phyloP scores from a whole-genome alignment of 495 filamentous ascomycete species.

The Penicillium goetzii region DNA sequence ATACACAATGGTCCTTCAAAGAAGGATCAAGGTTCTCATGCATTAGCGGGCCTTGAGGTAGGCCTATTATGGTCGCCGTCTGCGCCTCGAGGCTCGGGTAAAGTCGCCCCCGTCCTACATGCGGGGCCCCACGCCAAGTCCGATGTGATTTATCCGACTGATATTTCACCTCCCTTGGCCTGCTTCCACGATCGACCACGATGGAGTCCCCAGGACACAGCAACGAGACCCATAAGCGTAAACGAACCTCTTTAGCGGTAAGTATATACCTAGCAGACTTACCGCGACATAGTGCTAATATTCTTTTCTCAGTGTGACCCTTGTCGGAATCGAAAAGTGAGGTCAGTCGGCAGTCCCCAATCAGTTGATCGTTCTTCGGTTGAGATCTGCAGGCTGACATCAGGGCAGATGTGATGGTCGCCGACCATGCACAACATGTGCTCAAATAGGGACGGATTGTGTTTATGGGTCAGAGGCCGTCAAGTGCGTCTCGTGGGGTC shows the following conservation, averaged over 20 bases:
- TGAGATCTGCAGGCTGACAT: conserved; percentile 6
- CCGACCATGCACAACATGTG: conserved; percentile 22
- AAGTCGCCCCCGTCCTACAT: neutral
- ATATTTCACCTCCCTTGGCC: neutral
- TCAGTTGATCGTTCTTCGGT: neutral
- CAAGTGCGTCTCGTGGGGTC: conserved; percentile 14
- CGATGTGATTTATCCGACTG: neutral
- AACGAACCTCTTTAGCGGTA: conserved; percentile 17
- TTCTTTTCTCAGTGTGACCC: conserved; percentile 6
- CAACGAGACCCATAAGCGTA: conserved; percentile 15
- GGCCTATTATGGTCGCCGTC: too few species aligned
- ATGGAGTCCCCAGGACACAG: conserved; percentile 12
- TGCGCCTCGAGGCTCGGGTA: neutral
- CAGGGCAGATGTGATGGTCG: conserved; percentile 23
- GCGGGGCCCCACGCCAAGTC: conserved; percentile 11
- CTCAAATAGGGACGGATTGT: conserved; percentile 11
- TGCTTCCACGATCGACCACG: neutral
- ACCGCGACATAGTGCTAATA: neutral
- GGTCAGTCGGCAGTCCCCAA: conserved; percentile 13
- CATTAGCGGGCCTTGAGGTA: neutral
- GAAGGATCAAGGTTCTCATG: neutral
- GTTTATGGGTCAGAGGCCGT: conserved; percentile 20
- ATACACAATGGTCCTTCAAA: neutral
- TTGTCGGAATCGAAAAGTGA: conserved; percentile 21
- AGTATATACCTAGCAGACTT: neutral